phyloP scores from a whole-genome alignment of 129 eudicot species.

The Pittosporum tobira region DNA sequence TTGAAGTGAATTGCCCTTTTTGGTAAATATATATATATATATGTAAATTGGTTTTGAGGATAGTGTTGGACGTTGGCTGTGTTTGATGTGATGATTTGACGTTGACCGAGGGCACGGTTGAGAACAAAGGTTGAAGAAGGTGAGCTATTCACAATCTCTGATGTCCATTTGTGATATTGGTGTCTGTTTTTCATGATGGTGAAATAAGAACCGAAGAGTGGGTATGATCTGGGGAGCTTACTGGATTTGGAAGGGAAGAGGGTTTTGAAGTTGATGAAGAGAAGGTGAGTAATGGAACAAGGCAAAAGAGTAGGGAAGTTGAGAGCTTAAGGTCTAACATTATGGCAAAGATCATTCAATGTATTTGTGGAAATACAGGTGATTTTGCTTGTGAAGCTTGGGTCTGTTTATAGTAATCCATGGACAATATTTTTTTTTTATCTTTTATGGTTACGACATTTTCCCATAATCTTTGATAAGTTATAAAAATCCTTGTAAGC shows the following conservation, averaged over 20 bases:
- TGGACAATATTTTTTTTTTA: no score
- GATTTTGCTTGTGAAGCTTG: no score
- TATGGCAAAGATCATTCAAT: no score
- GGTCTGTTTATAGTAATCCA: no score
- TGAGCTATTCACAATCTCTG: conserved; percentile 24
- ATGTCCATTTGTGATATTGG: conserved; percentile 35
- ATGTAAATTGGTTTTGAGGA: conserved; percentile 44
- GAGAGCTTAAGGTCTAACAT: conserved; percentile 29
- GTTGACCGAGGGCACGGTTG: conserved; percentile 41
- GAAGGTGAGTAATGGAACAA: conserved; percentile 14
- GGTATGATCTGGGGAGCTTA: conserved; percentile 34
- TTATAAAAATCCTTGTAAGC: no score
- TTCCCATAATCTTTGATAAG: no score
- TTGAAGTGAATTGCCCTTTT: conserved; percentile 19
- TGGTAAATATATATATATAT: conserved; percentile 34
- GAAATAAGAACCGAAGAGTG: conserved; percentile 44
- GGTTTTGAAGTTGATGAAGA: conserved; percentile 7
- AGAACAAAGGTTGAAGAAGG: conserved; percentile 31
- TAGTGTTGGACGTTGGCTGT: conserved; percentile 49
- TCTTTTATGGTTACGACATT: no score
- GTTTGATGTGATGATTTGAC: conserved; percentile 53
- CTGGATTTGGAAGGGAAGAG: conserved; percentile 5
- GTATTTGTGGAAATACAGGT: no score
- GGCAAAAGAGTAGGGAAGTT: conserved; percentile 19
- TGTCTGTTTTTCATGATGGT: conserved; percentile 22